phyloP scores from a whole-genome alignment of 2,329 filamentous ascomycete genomes.

The Rachicladosporium sp. region DNA sequence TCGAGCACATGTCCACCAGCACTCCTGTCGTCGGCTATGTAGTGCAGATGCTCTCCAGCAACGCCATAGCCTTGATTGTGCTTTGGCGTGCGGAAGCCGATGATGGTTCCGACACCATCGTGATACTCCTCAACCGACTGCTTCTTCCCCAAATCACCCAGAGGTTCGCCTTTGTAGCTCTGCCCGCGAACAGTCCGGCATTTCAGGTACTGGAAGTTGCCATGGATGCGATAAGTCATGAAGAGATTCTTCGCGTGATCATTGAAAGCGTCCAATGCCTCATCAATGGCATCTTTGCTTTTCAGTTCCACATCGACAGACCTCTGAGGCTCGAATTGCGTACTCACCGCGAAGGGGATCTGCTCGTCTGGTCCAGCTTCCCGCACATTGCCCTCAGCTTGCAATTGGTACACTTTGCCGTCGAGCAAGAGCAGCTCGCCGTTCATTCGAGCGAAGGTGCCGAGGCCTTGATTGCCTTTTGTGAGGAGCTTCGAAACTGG shows the following conservation, averaged over 20 bases:
- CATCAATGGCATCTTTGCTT: slow-evolving; percentile 17
- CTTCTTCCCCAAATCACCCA: slow-evolving; percentile 27
- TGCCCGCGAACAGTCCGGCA: slow-evolving; percentile 22
- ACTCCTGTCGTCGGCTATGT: slow-evolving; percentile 24
- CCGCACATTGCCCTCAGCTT: slow-evolving; percentile 24
- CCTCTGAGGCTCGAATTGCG: slow-evolving; percentile 19
- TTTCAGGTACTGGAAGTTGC: slow-evolving; percentile 19
- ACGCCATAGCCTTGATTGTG: slow-evolving; percentile 31
- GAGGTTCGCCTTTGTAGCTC: slow-evolving; percentile 20
- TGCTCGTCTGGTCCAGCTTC: slow-evolving; percentile 23
- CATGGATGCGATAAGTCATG: slow-evolving; percentile 22
- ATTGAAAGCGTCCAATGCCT: slow-evolving; percentile 15
- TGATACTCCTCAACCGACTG: slow-evolving; percentile 28
- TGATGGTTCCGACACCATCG: slow-evolving; percentile 27
- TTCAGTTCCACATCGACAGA: slow-evolving; percentile 13
- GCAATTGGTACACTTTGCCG: slow-evolving; percentile 30
- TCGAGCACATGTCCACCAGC: slow-evolving; percentile 32
- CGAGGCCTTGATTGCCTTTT: slow-evolving; percentile 39
- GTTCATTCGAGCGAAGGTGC: slow-evolving; percentile 33
- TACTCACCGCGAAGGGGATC: slow-evolving; percentile 29
- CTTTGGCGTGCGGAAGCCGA: slow-evolving; percentile 30
- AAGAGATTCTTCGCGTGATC: slow-evolving; percentile 20
- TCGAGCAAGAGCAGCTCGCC: slow-evolving; percentile 34
- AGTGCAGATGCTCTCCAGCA: slow-evolving; percentile 32
- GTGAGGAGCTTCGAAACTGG: slow-evolving; percentile 33